Base-by-base conservation (phyloP, 2,329 filamentous ascomycete species). In the Xylaria sp. region DNA sequence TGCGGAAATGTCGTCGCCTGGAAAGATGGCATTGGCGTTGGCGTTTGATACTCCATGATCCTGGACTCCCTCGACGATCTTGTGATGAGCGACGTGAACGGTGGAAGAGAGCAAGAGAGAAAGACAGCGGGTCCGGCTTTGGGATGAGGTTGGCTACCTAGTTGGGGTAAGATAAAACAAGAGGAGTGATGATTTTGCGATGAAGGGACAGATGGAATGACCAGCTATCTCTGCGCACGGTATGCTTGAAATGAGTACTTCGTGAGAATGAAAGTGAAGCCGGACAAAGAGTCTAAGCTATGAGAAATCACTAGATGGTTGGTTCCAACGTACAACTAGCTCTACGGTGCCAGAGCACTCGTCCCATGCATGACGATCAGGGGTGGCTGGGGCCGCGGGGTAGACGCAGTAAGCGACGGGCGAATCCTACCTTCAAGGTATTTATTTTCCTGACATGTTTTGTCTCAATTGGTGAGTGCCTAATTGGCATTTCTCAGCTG, bases 11-110 rank as follows among this genome's bases (percentile, higher is more conserved):
- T 37, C n/a, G 57, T 39, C 32, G 64, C 28, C 34, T 68, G 61
- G 66, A 62, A 65, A 37, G 66, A 68, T 9, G 66, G 66, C 20
- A 57, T 69, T 18, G 66, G 66, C 5, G 57, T 23, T 20, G 67
- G 60, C 2, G 57, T n/a, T 20, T 68, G 60, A 39, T 68, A 70
- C 39, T 68, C 68, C 69, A 66, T 58, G 39, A 28, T 46, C 7
- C 39, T 20, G 5, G 54, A 9, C 54, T 41, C 15, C 13, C 15
- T 44, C 54, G 18, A 13, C 37, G 52, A 55, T 28, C 37, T 37
- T 20, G 59, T 13, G 25, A 54, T n/a, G 59, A 46, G 41, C 50
- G 65, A 54, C 25, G 55, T 63, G 51, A 23, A 37, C 28, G 8
- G 15, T 0, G n/a, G 3, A 8, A 52, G 50, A 52, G 12, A 39